phyloP scores from a whole-genome alignment of 163 green algal genomes.

The Trebouxiophyceae sp. region DNA sequence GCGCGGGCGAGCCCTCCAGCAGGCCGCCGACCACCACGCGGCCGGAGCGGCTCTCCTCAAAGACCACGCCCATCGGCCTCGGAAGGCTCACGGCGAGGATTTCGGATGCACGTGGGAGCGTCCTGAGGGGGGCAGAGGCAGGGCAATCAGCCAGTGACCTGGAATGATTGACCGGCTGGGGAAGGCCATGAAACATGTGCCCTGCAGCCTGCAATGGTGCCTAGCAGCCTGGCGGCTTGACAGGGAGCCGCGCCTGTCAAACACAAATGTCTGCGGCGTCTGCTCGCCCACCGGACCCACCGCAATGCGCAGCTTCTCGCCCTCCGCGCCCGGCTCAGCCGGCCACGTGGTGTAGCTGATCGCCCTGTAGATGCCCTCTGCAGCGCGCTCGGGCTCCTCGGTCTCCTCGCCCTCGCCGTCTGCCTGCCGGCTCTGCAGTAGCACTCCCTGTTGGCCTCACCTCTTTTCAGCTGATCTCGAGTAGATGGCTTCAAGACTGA shows the following conservation, averaged over 20 bases:
- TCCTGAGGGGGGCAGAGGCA: not conserved
- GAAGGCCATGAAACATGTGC: too few relatives aligned
- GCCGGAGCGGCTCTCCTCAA: not conserved
- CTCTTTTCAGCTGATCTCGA: too few relatives aligned
- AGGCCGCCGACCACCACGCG: not conserved
- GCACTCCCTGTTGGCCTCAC: too few relatives aligned
- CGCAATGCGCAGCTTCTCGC: not conserved
- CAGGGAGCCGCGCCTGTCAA: not conserved
- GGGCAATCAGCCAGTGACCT: not conserved
- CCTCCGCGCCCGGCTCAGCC: not conserved
- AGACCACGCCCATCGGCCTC: not conserved
- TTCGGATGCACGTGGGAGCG: not conserved
- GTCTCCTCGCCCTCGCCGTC: too few relatives aligned
- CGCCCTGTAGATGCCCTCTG: too few relatives aligned
- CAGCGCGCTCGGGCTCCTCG: too few relatives aligned
- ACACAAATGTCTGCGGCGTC: not conserved
- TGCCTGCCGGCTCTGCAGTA: too few relatives aligned
- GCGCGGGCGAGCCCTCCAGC: not conserved
- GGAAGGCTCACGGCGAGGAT: not conserved
- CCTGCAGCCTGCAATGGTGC: not conserved
- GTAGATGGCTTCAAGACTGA: too few relatives aligned
- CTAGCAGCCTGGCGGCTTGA: not conserved
- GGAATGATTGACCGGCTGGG: not conserved
- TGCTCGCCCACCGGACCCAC: not conserved
- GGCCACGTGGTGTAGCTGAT: not conserved